Evolutionary conservation across 148 eudicot species (phyloP), one percentile per base, ranked within the genome.

Genomic region (Rhododendron williamsianum): DNA sequence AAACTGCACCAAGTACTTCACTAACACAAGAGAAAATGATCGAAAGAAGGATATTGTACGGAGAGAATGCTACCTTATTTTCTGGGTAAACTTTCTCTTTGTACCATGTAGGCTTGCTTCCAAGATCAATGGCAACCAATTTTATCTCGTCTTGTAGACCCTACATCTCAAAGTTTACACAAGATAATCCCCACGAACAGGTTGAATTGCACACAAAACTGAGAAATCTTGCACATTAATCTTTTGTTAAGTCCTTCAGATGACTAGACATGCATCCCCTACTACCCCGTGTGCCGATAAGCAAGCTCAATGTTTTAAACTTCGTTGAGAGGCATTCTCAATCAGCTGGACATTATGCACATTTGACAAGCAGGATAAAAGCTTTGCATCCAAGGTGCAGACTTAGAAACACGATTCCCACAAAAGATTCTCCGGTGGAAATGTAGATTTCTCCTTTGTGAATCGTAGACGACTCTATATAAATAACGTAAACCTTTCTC

Each of bases 61-160:
- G 49, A 21, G 30, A 76, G 51, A 21, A 43, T 76, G 48, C 45
- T 76, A 93, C 98, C 97, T 92, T 94, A 77, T 91, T 90, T 83
- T 85, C 89, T 1, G 95, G 92, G 84, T 95, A 93, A 41, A 94
- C 98, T 89, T 94, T 93, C 88, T 93, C 98, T 88, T 91, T 94
- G 91, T 95, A 95, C 98, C 98, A 95, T 67, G 88, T 88, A 41
- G 98, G 98, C 69, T 91, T 89, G 86, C 93, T 88, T 63, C 54
- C 84, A 43, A 76, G 49, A 30, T 76, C 16, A 76, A 76, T 76
- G 27, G 80, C 15, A 41, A 76, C 52, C 80, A 95, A 69, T 84
- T 95, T 87, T 84, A 95, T 95, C 87, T 95, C 84, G n/a, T 94
- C 92, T 78, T 95, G 95, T 74, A 95, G 89, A 23, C 98, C 98